phyloP scores from a whole-genome alignment of 176 grass and related monocot genomes.

The Oryza nivara region DNA sequence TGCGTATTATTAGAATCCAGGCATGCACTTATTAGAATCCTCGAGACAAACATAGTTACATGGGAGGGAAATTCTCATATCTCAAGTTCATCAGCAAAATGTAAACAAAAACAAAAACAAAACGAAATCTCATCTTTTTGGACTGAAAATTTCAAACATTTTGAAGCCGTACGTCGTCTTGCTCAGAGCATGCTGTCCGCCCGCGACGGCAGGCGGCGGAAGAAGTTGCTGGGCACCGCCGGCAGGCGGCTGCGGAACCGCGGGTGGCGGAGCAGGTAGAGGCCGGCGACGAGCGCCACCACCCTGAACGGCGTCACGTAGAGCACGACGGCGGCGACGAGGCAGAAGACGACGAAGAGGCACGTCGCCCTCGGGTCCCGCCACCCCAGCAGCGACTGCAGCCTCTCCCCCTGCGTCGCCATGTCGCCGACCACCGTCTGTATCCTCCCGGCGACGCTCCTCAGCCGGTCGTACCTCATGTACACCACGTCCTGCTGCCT shows the following conservation, averaged over 20 bases:
- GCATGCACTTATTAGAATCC: too few relatives aligned
- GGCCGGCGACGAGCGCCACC: constrained; percentile 68
- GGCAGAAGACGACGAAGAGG: constrained; percentile 74
- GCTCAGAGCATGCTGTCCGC: constrained; percentile 82
- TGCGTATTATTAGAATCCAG: too few relatives aligned
- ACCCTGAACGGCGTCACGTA: constrained; percentile 82
- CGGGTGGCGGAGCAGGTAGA: constrained; percentile 79
- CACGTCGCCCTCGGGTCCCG: constrained; percentile 78
- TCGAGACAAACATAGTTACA: too few relatives aligned
- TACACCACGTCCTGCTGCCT: constrained; percentile 64
- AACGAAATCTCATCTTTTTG: too few relatives aligned
- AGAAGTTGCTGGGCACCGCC: constrained; percentile 82
- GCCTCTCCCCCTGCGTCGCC: constrained; percentile 88
- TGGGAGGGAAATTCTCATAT: too few relatives aligned
- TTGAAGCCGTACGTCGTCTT: too few relatives aligned
- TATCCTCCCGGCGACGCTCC: constrained; percentile 82
- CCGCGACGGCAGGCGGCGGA: constrained; percentile 79
- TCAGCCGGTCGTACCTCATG: constrained; percentile 81
- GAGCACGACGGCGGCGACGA: constrained; percentile 67
- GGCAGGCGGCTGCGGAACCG: constrained; percentile 81
- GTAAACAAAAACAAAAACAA: too few relatives aligned
- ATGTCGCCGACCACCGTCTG: constrained; percentile 90
- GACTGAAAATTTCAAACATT: too few relatives aligned
- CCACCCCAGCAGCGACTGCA: constrained; percentile 79
- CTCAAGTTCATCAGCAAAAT: too few relatives aligned